phyloP scores from a whole-genome alignment of 2,329 filamentous ascomycete species.

The Drechmeria coniospora region DNA sequence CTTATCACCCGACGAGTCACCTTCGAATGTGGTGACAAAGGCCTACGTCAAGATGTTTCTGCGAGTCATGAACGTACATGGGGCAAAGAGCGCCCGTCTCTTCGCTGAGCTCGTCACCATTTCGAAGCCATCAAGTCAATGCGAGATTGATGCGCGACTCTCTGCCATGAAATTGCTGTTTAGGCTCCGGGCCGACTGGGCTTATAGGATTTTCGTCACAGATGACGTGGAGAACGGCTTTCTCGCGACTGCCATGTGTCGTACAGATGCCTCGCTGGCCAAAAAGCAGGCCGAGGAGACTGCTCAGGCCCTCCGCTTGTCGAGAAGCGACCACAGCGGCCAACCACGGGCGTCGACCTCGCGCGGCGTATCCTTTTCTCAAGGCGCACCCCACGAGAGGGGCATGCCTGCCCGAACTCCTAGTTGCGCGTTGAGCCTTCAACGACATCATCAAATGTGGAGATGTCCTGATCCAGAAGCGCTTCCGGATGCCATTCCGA shows the following conservation, averaged over 20 bases:
- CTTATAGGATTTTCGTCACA: conserved; percentile 59
- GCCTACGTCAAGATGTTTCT: conserved; percentile 67
- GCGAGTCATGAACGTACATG: conserved; percentile 50
- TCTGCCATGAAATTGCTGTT: conserved; percentile 67
- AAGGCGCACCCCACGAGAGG: conserved; percentile 28
- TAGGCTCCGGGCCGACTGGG: conserved; percentile 68
- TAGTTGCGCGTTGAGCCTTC: conserved; percentile 20
- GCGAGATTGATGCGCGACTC: conserved; percentile 54
- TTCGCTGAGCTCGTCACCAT: conserved; percentile 51
- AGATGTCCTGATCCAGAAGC: conserved; percentile 39
- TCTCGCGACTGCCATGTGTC: conserved; percentile 56
- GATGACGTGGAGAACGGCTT: conserved; percentile 55
- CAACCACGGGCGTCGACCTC: conserved; percentile 23
- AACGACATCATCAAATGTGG: conserved; percentile 39
- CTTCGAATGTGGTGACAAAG: conserved; percentile 54
- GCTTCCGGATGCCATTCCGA: conserved; percentile 31
- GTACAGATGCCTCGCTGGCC: conserved; percentile 38
- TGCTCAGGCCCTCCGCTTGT: conserved; percentile 26
- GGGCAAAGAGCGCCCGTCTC: conserved; percentile 45
- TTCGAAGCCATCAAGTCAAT: conserved; percentile 39
- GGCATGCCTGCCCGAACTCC: conserved; percentile 23
- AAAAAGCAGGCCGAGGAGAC: conserved; percentile 37
- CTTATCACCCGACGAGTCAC: conserved; percentile 28
- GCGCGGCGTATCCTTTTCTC: conserved; percentile 37
- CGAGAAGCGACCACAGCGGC: conserved; percentile 27